These are phyloP conservation scores for Cercospora sp. DNA, from an alignment of 2,329 filamentous ascomycete species.

Conservation along the genomic window DNA sequence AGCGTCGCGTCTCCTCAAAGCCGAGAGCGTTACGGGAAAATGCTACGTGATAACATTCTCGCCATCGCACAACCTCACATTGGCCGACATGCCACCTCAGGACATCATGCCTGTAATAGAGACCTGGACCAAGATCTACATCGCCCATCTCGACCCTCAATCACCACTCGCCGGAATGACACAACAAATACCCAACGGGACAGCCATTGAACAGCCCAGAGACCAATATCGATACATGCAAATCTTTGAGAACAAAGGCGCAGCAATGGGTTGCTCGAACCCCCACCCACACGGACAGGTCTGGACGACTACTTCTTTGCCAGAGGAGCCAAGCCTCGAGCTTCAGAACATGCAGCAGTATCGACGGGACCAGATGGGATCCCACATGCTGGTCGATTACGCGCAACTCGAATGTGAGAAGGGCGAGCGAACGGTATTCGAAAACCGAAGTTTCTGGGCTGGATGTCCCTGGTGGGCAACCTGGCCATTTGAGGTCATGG, in stretches of 20 bases:
- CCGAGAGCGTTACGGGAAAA: constrained; percentile 85
- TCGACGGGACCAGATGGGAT: constrained; percentile 67
- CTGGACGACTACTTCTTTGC: constrained; percentile 89
- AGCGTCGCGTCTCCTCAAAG: constrained; percentile 74
- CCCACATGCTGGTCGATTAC: constrained; percentile 83
- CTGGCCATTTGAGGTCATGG: constrained; percentile 95
- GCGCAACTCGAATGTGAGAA: constrained; percentile 79
- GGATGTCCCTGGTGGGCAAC: constrained; percentile 97
- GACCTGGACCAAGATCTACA: constrained; percentile 90
- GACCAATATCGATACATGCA: constrained; percentile 95
- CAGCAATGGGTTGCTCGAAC: constrained; percentile 98
- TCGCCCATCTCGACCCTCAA: constrained; percentile 71
- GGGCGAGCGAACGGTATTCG: constrained; percentile 80
- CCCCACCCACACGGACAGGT: constrained; percentile 96
- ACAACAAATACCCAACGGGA: constrained; percentile 44
- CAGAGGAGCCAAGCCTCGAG: constrained; percentile 84
- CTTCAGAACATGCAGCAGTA: constrained; percentile 78
- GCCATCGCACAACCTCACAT: constrained; percentile 82
- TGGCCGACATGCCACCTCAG: constrained; percentile 78
- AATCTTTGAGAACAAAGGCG: constrained; percentile 98
- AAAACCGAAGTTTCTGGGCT: constrained; percentile 81
- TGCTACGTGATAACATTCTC: constrained; percentile 98
- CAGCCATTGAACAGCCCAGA: constrained; percentile 57
- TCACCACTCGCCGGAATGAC: constrained; percentile 62
- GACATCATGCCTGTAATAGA: constrained; percentile 82